A percentile compares a stretch with the other conserved stretches of the same genome.
These are phyloP conservation scores for Thuja plicata DNA, from an alignment of 83 land plant genomes.

Conservation along the genomic window DNA sequence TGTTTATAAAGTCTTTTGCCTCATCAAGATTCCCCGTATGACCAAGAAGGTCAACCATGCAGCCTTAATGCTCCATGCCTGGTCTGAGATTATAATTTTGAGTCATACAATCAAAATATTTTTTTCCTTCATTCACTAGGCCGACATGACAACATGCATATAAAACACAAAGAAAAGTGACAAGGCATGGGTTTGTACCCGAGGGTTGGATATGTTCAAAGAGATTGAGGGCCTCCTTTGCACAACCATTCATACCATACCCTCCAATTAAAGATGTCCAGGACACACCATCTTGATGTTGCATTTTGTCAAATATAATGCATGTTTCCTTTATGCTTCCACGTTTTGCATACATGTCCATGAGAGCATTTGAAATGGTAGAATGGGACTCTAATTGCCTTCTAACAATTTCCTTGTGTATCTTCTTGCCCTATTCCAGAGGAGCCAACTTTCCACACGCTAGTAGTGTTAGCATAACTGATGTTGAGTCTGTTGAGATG, in stretches of 20 bases:
- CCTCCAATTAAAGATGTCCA: background rate
- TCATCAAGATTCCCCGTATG: conserved; percentile 1
- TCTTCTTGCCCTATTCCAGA: background rate
- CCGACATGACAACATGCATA: background rate
- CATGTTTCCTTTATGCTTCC: background rate
- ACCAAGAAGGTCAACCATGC: conserved; percentile 8
- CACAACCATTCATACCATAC: conserved; percentile 1
- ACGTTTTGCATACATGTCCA: background rate
- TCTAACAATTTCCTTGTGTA: background rate
- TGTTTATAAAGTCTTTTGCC: background rate
- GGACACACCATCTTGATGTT: background rate
- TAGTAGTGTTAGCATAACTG: too few species aligned
- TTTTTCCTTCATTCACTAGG: background rate
- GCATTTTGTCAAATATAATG: background rate
- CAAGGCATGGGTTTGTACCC: background rate
- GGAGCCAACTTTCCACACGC: background rate
- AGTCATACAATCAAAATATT: background rate
- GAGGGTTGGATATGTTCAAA: background rate
- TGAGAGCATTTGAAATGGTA: background rate
- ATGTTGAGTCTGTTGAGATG: too few species aligned
- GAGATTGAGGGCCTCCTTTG: background rate
- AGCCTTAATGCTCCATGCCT: background rate
- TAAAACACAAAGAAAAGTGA: conserved; percentile 2
- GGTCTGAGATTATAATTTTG: background rate
- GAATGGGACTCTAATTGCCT: background rate